Conservation (phyloP, 352 stramenopile species). For the Phytophthora meadii region DNA sequence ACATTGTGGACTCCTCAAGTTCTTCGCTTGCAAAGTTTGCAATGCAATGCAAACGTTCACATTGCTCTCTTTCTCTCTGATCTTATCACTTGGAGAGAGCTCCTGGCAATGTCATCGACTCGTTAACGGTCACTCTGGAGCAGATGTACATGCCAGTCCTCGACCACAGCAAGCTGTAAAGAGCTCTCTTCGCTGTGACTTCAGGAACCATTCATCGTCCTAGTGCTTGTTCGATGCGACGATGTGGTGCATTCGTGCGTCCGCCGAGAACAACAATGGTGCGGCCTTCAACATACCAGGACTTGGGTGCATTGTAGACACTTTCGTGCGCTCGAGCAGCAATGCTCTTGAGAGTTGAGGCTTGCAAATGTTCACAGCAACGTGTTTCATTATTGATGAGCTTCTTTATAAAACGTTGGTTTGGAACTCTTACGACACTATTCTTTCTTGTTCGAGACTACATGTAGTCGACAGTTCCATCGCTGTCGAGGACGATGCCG, state of each 20-base stretch:
- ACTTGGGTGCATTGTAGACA: slow-evolving; percentile 1
- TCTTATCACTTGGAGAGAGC: no score
- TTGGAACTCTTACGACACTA: no score
- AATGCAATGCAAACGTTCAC: no score
- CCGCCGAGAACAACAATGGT: slow-evolving; percentile 10
- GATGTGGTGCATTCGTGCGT: slow-evolving; percentile 6
- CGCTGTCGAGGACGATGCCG: background rate
- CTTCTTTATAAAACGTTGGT: no score
- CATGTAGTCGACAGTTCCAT: slow-evolving; percentile 8
- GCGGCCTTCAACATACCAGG: slow-evolving; percentile 13
- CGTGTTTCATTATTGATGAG: background rate
- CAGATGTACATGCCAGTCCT: no score
- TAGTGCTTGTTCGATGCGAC: slow-evolving; percentile 24
- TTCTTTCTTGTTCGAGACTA: no score
- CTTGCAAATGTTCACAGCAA: no score
- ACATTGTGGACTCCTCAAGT: no score
- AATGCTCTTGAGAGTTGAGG: no score
- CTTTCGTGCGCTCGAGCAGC: background rate
- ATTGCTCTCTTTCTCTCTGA: no score
- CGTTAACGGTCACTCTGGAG: no score
- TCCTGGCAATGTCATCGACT: background rate
- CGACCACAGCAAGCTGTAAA: background rate
- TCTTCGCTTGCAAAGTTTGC: no score
- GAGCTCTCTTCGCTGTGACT: slow-evolving; percentile 1
- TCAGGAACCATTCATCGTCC: background rate